Evolutionary conservation across 2,329 filamentous ascomycete species (phyloP), one percentile per base, ranked within the genome.

Genomic region (Beauveria pseudobassiana): DNA sequence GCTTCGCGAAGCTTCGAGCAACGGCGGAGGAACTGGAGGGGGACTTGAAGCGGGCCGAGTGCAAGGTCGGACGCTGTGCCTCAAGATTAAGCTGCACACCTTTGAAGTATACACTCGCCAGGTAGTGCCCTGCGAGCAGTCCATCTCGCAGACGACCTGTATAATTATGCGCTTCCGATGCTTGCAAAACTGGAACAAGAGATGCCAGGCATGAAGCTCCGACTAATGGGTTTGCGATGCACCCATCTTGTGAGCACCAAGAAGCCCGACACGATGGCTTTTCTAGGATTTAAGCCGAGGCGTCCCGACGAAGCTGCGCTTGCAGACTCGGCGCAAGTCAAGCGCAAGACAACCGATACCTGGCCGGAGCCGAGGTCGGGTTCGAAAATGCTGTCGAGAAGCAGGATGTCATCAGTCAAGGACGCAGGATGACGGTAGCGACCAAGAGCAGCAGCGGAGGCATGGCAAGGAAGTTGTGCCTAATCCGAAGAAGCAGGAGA

Each of bases 71-170:
- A 98, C 93, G 0, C 77, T 99, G 1, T 91, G 91, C 24, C 77
- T 99, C 42, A 99, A 99, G 73, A 82, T 97, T 65, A 99, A 99
- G 72, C 77, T 98, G 8, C 91, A 97, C 72, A 96, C 92, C 0
- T 99, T 93, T 68, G 93, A 98, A 73, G 90, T 97, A 22, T 82
- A 91, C 57, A 96, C 93, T 0, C 82, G 95, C 38, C 95, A 99
- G 71, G 83, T 85, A 6, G 84, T 89, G 3, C 82, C 87, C 88
- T 90, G 0, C 89, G 87, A 65, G 86, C 92, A 0, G 81, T 97
- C 1, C 82, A 76, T 54, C 77, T 82, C 6, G 88, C 91, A 0
- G 88, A 93, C 46, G 95, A 99, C 68, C 76, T 99, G 4, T 98
- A 93, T 75, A 87, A 84, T 59, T 90, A 87, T 69, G 81, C 91